A percentile compares a stretch with the other conserved stretches of the same genome.
Evolutionary conservation across 179 eudicot species (phyloP).

Genomic region (Camellia oleifera): DNA sequence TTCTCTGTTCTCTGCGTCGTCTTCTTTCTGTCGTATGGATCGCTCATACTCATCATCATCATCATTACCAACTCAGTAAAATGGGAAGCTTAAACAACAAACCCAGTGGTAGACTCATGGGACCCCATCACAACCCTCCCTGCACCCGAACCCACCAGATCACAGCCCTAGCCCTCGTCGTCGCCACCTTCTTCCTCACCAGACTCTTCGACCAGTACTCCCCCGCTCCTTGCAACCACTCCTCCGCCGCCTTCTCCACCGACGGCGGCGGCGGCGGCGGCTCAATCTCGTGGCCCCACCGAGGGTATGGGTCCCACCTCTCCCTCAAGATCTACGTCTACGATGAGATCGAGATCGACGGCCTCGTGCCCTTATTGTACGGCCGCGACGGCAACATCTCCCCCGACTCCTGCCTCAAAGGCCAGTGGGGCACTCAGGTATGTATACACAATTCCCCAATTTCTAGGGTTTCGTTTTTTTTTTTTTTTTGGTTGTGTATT

Average conservation of each 20-base stretch:
- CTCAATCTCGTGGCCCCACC: conserved; percentile 44
- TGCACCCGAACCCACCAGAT: conserved; percentile 89
- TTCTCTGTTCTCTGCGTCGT: neutral
- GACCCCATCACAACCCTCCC: conserved; percentile 19
- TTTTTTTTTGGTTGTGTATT: neutral
- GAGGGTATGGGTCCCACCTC: conserved; percentile 58
- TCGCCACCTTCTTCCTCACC: conserved; percentile 78
- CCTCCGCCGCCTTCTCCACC: conserved; percentile 22
- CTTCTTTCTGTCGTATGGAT: neutral
- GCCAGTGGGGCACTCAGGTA: conserved; percentile 99
- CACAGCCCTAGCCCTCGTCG: conserved; percentile 62
- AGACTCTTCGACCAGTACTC: conserved; percentile 47
- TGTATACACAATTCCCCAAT: neutral
- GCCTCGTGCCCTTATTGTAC: conserved; percentile 52
- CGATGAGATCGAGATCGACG: conserved; percentile 72
- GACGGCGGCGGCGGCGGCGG: conserved; percentile 16
- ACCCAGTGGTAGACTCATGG: conserved; percentile 20
- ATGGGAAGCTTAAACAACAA: conserved; percentile 34
- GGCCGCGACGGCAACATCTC: conserved; percentile 73
- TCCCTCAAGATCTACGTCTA: conserved; percentile 76
- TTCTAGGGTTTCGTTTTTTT: neutral
- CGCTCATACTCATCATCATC: neutral
- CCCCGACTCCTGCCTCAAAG: conserved; percentile 60
- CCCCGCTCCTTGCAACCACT: conserved; percentile 4
- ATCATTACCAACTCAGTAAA: neutral